These are phyloP conservation scores for Acacia melanoxylon DNA, from an alignment of 306 rosid species.

Conservation along the genomic window DNA sequence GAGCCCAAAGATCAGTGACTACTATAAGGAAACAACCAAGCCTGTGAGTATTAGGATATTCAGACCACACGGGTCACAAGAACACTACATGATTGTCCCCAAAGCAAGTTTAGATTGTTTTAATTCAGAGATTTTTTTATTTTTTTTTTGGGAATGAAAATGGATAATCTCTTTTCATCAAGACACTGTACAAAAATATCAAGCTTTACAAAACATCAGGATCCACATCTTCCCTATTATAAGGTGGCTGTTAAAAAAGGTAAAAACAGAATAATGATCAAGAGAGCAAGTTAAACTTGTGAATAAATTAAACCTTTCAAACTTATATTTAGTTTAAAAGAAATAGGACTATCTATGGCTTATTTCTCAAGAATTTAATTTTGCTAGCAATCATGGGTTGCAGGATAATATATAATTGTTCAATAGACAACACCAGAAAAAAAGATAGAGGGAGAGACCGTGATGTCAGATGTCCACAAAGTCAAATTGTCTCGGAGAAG, in stretches of 20 bases:
- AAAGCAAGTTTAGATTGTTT: slow-evolving; percentile 10
- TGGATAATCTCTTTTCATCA: not conserved
- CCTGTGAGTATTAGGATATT: not conserved
- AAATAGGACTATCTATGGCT: not conserved
- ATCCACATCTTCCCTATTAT: not conserved
- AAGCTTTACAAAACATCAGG: not conserved
- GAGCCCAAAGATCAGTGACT: not conserved
- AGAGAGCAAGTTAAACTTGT: not conserved
- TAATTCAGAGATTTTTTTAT: not conserved
- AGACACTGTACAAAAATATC: not conserved
- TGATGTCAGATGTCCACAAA: slow-evolving; percentile 93
- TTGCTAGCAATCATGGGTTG: not conserved
- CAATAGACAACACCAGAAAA: not conserved
- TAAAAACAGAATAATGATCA: not conserved
- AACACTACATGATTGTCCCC: not conserved
- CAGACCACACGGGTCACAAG: not conserved
- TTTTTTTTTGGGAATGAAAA: not conserved
- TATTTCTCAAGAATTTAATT: slow-evolving; percentile 7
- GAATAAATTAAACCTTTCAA: not conserved
- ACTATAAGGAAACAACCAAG: not conserved
- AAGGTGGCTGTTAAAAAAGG: not conserved
- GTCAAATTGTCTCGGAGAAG: slow-evolving; percentile 95
- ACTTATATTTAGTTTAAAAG: slow-evolving; percentile 4
- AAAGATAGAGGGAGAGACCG: slow-evolving; percentile 47
- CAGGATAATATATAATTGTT: not conserved